A percentile compares a stretch with the other conserved stretches of the same genome.
Conservation (phyloP, 202 grass and related monocot genomes). For the Cymbopogon flexuosus region DNA sequence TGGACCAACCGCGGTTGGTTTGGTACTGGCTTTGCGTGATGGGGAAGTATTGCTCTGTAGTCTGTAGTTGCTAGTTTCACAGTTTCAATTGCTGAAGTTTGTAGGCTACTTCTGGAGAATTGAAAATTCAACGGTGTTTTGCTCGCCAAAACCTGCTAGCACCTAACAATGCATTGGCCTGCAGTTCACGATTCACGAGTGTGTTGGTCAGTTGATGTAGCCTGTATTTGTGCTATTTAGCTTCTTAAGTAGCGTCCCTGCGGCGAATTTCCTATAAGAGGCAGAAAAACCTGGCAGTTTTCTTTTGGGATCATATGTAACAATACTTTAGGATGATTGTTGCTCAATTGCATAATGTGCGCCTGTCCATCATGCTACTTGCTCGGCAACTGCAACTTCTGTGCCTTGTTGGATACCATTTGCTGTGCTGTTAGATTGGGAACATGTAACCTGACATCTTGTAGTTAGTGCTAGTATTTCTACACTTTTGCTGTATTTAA, state of each 20-base stretch:
- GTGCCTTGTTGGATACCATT: not conserved
- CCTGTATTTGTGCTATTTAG: not conserved
- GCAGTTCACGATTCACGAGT: not conserved
- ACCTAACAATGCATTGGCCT: not conserved
- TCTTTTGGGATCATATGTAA: not conserved
- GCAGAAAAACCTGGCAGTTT: not conserved
- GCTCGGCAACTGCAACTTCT: not conserved
- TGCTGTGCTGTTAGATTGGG: not conserved
- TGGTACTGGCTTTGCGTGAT: not conserved
- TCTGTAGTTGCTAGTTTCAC: not conserved
- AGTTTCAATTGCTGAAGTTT: not conserved
- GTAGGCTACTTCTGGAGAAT: not conserved
- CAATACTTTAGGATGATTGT: not conserved
- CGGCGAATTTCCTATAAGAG: not conserved
- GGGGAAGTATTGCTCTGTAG: not conserved
- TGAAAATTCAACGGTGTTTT: not conserved
- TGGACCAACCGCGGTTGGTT: not conserved
- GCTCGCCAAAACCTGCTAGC: not conserved
- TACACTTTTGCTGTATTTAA: not conserved
- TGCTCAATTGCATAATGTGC: not conserved
- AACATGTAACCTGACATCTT: not conserved
- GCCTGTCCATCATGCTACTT: not conserved
- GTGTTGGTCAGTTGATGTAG: not conserved
- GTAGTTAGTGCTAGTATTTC: not conserved
- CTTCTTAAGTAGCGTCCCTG: not conserved